Evolutionary conservation across 768 basidiomycete species (phyloP).

Genomic region (Agaricus bisporus): DNA sequence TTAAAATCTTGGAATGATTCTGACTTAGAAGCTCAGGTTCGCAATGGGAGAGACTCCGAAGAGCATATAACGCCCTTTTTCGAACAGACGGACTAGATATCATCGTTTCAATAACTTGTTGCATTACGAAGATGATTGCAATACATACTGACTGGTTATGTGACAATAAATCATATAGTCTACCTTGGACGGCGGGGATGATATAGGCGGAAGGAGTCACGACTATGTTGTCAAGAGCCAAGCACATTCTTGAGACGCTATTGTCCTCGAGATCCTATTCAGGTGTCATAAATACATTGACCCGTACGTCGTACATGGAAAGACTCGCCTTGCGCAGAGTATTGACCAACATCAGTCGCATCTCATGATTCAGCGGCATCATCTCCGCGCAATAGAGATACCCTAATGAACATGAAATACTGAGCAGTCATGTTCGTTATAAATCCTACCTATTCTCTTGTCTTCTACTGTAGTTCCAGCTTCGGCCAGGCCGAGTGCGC

Average conservation of each 20-base stretch:
- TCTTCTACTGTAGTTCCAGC: slow-evolving; percentile 53
- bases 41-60: slow-evolving; percentile 41
- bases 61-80: slow-evolving; percentile 55
- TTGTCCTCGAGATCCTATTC: slow-evolving; percentile 66
- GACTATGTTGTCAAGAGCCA: slow-evolving; percentile 69
- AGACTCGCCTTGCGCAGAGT: slow-evolving; percentile 68
- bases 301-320: background rate
- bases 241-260: slow-evolving; percentile 49
- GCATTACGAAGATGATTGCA: slow-evolving; percentile 7
- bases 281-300: background rate
- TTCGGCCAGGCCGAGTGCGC: slow-evolving; percentile 75
- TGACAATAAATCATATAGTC: slow-evolving; percentile 57
- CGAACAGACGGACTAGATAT: slow-evolving; percentile 48
- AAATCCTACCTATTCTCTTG: slow-evolving; percentile 56
- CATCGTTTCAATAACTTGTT: slow-evolving; percentile 12
- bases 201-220: slow-evolving; percentile 57
- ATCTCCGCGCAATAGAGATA: slow-evolving; percentile 74
- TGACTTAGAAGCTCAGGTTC: slow-evolving; percentile 41
- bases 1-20: slow-evolving; percentile 31
- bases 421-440: background rate
- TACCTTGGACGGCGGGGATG: slow-evolving; percentile 69
- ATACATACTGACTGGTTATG: slow-evolving; percentile 69
- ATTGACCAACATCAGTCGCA: slow-evolving; percentile 81
- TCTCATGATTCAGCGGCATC: slow-evolving; percentile 63
- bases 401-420: slow-evolving; percentile 34